Evolutionary conservation across 2,329 filamentous ascomycete species (phyloP).

Genomic region (Ophidiomyces ophidiicola): DNA sequence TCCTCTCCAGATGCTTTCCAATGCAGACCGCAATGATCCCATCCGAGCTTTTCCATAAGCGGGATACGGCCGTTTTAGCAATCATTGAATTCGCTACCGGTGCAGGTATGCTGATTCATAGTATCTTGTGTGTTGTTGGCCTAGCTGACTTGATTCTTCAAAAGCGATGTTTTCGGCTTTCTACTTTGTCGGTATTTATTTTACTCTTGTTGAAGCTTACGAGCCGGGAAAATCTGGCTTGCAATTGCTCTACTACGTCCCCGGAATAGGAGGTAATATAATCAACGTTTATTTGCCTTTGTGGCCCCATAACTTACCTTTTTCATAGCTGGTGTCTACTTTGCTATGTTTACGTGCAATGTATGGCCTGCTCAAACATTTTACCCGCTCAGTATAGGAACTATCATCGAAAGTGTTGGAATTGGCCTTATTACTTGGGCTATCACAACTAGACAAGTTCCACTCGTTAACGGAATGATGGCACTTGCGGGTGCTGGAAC

Average conservation of each 20-base stretch:
- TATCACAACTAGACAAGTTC: conserved; percentile 38
- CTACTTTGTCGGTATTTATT: conserved; percentile 59
- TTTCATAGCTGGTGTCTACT: conserved; percentile 41
- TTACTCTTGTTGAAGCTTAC: conserved; percentile 49
- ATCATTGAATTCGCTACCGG: conserved; percentile 51
- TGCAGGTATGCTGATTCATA: conserved; percentile 26
- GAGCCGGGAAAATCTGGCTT: conserved; percentile 41
- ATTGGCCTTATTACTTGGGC: conserved; percentile 48
- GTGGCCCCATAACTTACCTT: conserved; percentile 4
- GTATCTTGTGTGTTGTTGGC: conserved; percentile 46
- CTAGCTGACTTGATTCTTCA: conserved; percentile 43
- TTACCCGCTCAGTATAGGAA: conserved; percentile 45
- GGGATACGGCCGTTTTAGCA: conserved; percentile 50
- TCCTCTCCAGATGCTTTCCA: conserved; percentile 40
- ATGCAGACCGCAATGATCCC: conserved; percentile 53
- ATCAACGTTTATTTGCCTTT: neutral
- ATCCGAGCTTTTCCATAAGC: conserved; percentile 44
- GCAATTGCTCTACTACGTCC: conserved; percentile 52
- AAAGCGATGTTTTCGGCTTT: conserved; percentile 42
- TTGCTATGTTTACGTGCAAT: conserved; percentile 50
- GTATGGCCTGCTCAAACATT: conserved; percentile 51
- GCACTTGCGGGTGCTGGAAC: conserved; percentile 51
- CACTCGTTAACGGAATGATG: conserved; percentile 54
- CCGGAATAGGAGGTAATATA: conserved; percentile 46
- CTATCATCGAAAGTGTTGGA: conserved; percentile 46